Evolutionary conservation across 202 grass and related monocot species (phyloP), one percentile per base, ranked within the genome.

Genomic region (Zoysia matrella): DNA sequence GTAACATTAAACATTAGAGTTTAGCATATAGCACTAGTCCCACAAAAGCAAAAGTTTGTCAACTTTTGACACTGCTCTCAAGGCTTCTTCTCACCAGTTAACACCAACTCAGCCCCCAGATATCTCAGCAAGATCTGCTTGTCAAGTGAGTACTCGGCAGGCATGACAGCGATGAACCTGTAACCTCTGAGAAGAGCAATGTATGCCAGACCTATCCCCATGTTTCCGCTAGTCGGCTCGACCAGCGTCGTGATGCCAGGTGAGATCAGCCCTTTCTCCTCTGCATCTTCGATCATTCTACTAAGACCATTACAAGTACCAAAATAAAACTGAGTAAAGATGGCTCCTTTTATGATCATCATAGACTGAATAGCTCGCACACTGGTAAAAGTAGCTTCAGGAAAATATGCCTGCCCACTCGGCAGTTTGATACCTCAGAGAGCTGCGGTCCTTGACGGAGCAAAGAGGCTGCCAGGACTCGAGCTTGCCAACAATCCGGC

Each of bases 231-330:
- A n/a, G 87, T 89, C 22, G 72, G 73, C 39, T 77, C 82, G 2
- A 89, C 51, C 13, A 85, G 64, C 3, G 87, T 85, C 3, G 78
- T 79, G 51, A 4, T 6, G 0, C 64, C 64, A 68, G 64, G 51
- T 7, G 51, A 79, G 15, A 79, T 79, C 9, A 89, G 67, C 11
- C 82, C 82, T 64, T 76, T 89, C 60, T 89, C 77, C 72, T 89
- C 87, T 50, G 87, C 87, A 82, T 85, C 82, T 82, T 85, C 87
- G 47, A 89, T 77, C 87, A 89, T 89, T 78, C 78, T 79, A 64
- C 52, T 2, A 68, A 75, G 60, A 63, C 36, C 8, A 63, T 18
- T 39, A 40, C 7, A 61, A 2, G 18, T 39, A 60, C 16, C 57
- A 60, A 13, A 22, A 61, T 30, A 30, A 30, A 70, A 41, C 52